Evolutionary conservation across 164 flowering plant species (phyloP), one percentile per base, ranked within the genome.

Genomic region (Macadamia integrifolia): DNA sequence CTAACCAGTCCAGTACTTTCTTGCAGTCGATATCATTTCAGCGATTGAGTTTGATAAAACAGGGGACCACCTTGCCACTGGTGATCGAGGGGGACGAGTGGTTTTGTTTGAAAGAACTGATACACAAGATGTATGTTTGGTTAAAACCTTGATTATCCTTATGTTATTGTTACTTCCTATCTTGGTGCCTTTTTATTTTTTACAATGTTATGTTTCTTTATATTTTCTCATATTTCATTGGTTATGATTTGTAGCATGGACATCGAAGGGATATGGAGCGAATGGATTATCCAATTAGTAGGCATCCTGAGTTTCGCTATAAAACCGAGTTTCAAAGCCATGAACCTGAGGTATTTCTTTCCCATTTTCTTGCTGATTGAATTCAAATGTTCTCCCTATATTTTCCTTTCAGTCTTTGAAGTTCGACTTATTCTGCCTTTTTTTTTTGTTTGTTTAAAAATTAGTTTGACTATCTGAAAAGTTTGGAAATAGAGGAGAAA

Each of bases 401-500:
- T 62, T 75, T 65, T 30, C 9, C 68, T 72, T 18, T 31, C 61
- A 66, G 11, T 8, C 46, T 64, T 17, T 42, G 46, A 14, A 8
- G 14, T 57, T 46, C 58, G 46, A 59, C 44, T 30, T 4, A 46
- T 61, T 48, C 9, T 44, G 6, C 46, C 30, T 55, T 8, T 72
- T 14, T 72, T 14, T n/a, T 53, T 68, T 48, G 64, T 67, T 55
- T 57, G 48, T 63, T 48, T 2, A 2, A 53, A 53, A 31, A 64
- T 49, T 83, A 91, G 97, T 91, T 91, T 82, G 97, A 91, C 78
- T 91, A 91, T 73, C 90, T 90, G 58, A 90, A 90, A 84, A 90
- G 97, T 52, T 87, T 90, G 90, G 97, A 90, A 75, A 90, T 90
- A 79, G 97, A 90, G 75, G 96, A 90, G 82, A 90, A 90, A 75